phyloP scores from a whole-genome alignment of 116 monocot species.

The Zostera marina region DNA sequence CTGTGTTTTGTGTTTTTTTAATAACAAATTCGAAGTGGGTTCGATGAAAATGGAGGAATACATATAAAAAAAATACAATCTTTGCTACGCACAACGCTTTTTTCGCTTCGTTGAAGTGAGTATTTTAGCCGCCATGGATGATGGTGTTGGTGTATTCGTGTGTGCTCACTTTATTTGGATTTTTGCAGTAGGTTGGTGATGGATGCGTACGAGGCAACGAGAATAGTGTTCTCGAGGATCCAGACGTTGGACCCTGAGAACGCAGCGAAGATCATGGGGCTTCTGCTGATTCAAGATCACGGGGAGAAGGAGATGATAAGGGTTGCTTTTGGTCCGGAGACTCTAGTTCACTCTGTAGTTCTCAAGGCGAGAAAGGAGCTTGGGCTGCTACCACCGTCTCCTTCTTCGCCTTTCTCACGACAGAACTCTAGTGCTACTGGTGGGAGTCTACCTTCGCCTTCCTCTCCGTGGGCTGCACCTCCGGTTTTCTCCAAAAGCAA shows the following conservation, averaged over 20 bases:
- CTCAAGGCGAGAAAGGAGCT: conserved; percentile 49
- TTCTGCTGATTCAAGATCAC: conserved; percentile 84
- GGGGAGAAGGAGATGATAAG: conserved; percentile 99
- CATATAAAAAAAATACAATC: too few species aligned
- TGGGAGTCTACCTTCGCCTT: conserved; percentile 15
- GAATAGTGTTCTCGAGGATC: conserved; percentile 78
- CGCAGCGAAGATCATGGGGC: conserved; percentile 96
- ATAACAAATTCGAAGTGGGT: too few species aligned
- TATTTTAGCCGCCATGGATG: too few species aligned
- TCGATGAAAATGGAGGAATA: too few species aligned
- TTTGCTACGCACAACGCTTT: too few species aligned
- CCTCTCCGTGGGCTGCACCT: conserved; percentile 30
- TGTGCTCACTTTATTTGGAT: not conserved
- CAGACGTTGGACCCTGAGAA: conserved; percentile 81
- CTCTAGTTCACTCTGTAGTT: conserved; percentile 50
- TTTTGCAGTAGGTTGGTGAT: conserved; percentile 13
- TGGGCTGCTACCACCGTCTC: conserved; percentile 22
- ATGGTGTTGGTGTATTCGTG: not conserved
- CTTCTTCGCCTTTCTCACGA: conserved; percentile 12
- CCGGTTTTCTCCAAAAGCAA: conserved; percentile 26
- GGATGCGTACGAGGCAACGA: conserved; percentile 94
- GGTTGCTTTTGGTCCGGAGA: conserved; percentile 80
- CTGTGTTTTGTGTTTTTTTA: too few species aligned
- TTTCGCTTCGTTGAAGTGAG: too few species aligned
- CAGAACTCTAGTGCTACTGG: conserved; percentile 10